These are phyloP conservation scores for Raphidocelis subcapitata DNA, from an alignment of 139 green algal species.

Conservation along the genomic window DNA sequence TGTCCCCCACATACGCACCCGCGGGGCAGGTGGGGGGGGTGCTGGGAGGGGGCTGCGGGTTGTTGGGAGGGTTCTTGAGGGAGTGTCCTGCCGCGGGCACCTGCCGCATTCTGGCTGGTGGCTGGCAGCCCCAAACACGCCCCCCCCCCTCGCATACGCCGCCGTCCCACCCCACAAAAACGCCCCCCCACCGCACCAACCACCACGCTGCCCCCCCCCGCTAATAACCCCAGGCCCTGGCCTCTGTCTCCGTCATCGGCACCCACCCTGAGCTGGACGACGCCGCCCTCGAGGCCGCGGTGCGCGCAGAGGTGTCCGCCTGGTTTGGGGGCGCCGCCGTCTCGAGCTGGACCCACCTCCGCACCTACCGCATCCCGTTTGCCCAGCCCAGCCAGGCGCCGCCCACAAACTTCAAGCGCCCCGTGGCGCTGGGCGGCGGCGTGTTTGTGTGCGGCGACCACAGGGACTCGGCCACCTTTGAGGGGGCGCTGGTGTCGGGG, in stretches of 20 bases:
- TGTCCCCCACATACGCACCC: constrained; percentile 85
- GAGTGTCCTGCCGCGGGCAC: no score
- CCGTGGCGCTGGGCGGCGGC: constrained; percentile 41
- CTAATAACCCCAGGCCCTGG: constrained; percentile 59
- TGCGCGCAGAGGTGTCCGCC: constrained; percentile 64
- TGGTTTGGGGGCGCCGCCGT: constrained; percentile 85
- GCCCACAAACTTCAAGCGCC: constrained; percentile 71
- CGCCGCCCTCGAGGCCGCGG: constrained; percentile 60
- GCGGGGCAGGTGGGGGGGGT: constrained; percentile 58
- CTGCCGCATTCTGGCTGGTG: no score
- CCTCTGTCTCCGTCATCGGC: constrained; percentile 88
- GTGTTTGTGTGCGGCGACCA: constrained; percentile 85
- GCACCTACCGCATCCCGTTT: constrained; percentile 93
- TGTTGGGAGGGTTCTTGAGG: no score
- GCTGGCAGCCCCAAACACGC: no score
- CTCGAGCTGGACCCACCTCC: constrained; percentile 76
- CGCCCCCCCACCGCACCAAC: no score
- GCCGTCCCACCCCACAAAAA: no score
- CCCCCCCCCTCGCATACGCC: no score
- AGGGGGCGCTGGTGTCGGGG: constrained; percentile 80
- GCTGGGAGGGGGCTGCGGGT: no score
- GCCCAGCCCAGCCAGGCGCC: constrained; percentile 87
- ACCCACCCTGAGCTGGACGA: constrained; percentile 72
- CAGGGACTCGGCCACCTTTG: constrained; percentile 84
- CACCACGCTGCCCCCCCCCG: background rate